Percentiles rank a stretch among this genome's conserved stretches.
Evolutionary conservation across 768 basidiomycete genomes (phyloP).

Genomic region (Tylopilus intermedius): DNA sequence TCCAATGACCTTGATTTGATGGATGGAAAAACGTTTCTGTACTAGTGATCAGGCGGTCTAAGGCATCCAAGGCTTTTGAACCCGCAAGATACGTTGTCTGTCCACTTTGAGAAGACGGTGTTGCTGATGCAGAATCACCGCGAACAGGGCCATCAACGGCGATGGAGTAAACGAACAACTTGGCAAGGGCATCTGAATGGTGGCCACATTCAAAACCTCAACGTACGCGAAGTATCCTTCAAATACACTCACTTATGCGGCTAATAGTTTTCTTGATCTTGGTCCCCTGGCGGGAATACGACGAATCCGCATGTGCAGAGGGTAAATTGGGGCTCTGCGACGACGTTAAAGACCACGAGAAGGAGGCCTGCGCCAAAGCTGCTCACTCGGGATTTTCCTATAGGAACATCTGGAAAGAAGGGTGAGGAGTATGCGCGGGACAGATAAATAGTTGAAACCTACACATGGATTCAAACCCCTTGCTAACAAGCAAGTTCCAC

Average conservation of each 20-base stretch:
- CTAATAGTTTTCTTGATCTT: conserved; percentile 69
- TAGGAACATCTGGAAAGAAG: conserved; percentile 32
- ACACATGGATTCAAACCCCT: conserved; percentile 81
- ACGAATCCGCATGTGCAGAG: conserved; percentile 62
- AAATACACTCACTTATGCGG: conserved; percentile 44
- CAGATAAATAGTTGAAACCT: conserved; percentile 9
- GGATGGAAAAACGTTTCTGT: conserved; percentile 96
- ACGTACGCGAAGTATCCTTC: background rate
- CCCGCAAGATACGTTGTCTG: conserved; percentile 67
- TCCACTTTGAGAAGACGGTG: conserved; percentile 57
- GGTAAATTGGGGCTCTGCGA: conserved; percentile 59
- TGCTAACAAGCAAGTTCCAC: conserved; percentile 79
- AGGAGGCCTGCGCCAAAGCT: background rate
- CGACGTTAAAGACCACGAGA: background rate
- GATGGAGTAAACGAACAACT: conserved; percentile 86
- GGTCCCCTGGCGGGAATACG: conserved; percentile 50
- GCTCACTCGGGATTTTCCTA: conserved; percentile 61
- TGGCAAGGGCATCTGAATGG: conserved; percentile 65
- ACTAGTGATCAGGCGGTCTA: conserved; percentile 84
- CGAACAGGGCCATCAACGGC: conserved; percentile 69
- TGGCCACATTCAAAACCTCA: background rate
- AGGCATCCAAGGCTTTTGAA: conserved; percentile 80
- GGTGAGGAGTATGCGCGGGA: conserved; percentile 36
- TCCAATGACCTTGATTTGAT: conserved; percentile 86
- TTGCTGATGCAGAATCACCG: conserved; percentile 43